A percentile compares a stretch with the other conserved stretches of the same genome.
phyloP scores from a whole-genome alignment of 768 basidiomycete species.

The Bullera alba region DNA sequence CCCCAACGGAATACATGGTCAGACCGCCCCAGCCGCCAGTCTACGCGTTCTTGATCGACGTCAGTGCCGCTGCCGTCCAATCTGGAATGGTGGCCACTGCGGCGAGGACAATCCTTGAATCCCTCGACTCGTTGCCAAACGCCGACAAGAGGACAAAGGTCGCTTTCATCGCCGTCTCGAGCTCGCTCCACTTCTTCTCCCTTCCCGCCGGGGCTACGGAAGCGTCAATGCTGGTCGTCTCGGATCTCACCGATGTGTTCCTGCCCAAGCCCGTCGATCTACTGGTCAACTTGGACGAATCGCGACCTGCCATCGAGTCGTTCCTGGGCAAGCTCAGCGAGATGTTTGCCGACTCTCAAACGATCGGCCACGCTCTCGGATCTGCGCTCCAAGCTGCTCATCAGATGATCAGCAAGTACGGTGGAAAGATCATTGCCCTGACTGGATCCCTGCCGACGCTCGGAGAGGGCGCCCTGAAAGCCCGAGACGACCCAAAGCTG shows the following conservation, averaged over 20 bases:
- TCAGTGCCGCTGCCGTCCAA: slow-evolving; percentile 83
- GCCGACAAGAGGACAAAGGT: slow-evolving; percentile 88
- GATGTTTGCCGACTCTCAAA: slow-evolving; percentile 96
- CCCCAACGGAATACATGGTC: slow-evolving; percentile 98
- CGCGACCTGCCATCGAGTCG: slow-evolving; percentile 67
- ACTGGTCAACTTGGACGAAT: slow-evolving; percentile 87
- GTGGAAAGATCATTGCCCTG: slow-evolving; percentile 85
- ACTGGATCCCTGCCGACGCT: slow-evolving; percentile 78
- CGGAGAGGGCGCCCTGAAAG: slow-evolving; percentile 86
- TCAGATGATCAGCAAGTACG: slow-evolving; percentile 88
- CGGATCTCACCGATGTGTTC: slow-evolving; percentile 95
- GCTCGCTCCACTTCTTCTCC: slow-evolving; percentile 93
- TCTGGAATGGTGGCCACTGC: slow-evolving; percentile 99
- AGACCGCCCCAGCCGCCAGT: slow-evolving; percentile 95
- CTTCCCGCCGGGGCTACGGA: slow-evolving; percentile 60
- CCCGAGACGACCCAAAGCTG: slow-evolving; percentile 91
- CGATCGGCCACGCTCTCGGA: slow-evolving; percentile 86
- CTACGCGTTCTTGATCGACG: slow-evolving; percentile 94
- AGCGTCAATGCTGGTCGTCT: slow-evolving; percentile 91
- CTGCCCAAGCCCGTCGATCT: slow-evolving; percentile 92
- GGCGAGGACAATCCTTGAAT: slow-evolving; percentile 91
- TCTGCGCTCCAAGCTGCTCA: slow-evolving; percentile 92
- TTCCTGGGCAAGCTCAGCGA: slow-evolving; percentile 78
- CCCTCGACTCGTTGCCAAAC: slow-evolving; percentile 88
- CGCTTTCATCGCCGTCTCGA: slow-evolving; percentile 84